These are phyloP conservation scores for Kuraishia borneana DNA, from an alignment of 805 yeast genomes.

Conservation along the genomic window DNA sequence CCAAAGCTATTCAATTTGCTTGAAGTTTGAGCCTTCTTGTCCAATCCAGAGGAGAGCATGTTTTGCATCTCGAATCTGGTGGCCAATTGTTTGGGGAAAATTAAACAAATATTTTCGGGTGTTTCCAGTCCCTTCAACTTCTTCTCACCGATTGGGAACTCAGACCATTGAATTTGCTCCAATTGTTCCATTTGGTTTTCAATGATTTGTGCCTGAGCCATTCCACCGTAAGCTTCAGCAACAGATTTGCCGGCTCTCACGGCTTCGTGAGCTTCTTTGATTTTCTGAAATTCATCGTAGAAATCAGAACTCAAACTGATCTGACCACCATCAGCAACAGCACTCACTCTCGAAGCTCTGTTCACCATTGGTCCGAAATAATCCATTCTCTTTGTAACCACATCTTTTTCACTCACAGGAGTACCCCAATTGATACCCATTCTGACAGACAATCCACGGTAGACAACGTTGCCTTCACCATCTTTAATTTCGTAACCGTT, in stretches of 20 bases:
- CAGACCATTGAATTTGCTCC: slow-evolving; percentile 57
- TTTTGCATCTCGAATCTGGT: slow-evolving; percentile 40
- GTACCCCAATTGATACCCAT: slow-evolving; percentile 99
- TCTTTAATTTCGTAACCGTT: slow-evolving; percentile 80
- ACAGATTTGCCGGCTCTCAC: slow-evolving; percentile 20
- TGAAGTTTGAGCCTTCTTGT: slow-evolving; percentile 10
- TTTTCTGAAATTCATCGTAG: slow-evolving; percentile 54
- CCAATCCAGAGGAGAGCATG: slow-evolving; percentile 16
- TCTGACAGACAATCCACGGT: slow-evolving; percentile 85
- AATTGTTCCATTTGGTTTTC: slow-evolving; percentile 57
- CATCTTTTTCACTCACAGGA: slow-evolving; percentile 92
- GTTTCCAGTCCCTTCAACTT: slow-evolving; percentile 91
- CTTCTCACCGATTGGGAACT: slow-evolving; percentile 68
- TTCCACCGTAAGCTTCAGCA: slow-evolving; percentile 33
- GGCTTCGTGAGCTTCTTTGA: slow-evolving; percentile 35
- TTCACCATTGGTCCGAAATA: slow-evolving; percentile 98
- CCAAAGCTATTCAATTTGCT: neutral
- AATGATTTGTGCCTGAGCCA: slow-evolving; percentile 26
- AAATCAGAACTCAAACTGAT: slow-evolving; percentile 80
- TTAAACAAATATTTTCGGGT: slow-evolving; percentile 75
- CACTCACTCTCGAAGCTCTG: slow-evolving; percentile 84
- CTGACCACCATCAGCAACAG: slow-evolving; percentile 98
- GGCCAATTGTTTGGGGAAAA: slow-evolving; percentile 56
- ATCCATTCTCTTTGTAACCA: slow-evolving; percentile 95
- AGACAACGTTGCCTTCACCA: slow-evolving; percentile 43